Evolutionary conservation across 257 asterid species (phyloP), one percentile per base, ranked within the genome.

Genomic region (Rubia yunnanensis): DNA sequence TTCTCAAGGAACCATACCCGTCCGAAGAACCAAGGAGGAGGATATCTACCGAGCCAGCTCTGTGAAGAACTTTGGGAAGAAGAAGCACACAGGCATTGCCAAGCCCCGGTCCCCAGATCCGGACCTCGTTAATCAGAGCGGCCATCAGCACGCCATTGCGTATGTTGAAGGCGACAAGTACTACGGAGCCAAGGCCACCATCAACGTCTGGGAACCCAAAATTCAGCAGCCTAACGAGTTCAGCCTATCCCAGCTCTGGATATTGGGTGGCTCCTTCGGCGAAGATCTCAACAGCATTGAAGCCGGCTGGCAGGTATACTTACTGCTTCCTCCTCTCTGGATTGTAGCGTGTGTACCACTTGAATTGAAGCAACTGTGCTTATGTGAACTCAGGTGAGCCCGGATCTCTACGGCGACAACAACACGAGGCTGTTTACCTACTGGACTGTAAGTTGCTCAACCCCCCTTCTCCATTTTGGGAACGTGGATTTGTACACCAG

Each of bases 61-160:
- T 26, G 84, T 86, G 11, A 88, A 84, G 70, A 76, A 85, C 52
- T 91, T 81, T 60, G 97, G 96, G 0, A 91, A 81, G 77, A 91
- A 91, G 82, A 86, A 81, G 80, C 94, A 70, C 46, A 67, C 69
- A 3, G 72, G 80, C 77, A 54, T 85, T 39, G 85, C 87, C 65
- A 82, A 85, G 79, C 97, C 95, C 11, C 69, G 89, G 78, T 87
- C 89, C 75, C 83, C 85, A 17, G 91, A 83, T 71, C 92, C 95
- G 26, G 91, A 85, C 80, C 78, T 86, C 70, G 70, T 78, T 65
- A 83, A 85, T 73, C 80, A 86, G 78, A 83, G 85, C 73, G 96
- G 95, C 63, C 95, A 89, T 82, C 92, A 89, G 96, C 96, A 89
- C 54, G 96, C 94, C 2, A 89, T 89, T 72, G 95, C 94, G 4